These are phyloP conservation scores for Hirschfeldia incana DNA, from an alignment of 345 rosid genomes.

Conservation along the genomic window DNA sequence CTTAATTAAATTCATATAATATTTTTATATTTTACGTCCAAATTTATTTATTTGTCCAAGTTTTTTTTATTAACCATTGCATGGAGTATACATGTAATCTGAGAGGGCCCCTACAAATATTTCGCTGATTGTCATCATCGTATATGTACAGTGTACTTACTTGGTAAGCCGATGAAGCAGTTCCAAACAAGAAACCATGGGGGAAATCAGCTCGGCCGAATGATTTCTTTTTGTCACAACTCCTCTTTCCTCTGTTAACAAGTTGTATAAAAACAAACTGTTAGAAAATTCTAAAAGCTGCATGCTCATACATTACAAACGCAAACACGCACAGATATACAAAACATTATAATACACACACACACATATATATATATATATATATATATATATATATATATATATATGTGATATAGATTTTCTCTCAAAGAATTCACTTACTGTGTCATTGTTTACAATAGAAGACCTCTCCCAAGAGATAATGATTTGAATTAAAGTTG, in stretches of 20 bases:
- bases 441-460: slow-evolving; percentile 17
- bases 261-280: neutral
- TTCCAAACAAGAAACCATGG: slow-evolving; percentile 36
- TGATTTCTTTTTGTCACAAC: slow-evolving; percentile 8
- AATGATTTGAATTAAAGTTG: neutral
- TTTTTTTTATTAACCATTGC: no score
- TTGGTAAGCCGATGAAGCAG: slow-evolving; percentile 41
- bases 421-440: slow-evolving; percentile 6
- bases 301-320: neutral
- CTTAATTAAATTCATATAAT: no score
- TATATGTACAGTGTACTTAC: slow-evolving; percentile 8
- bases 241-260: slow-evolving; percentile 19
- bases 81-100: neutral
- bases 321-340: neutral
- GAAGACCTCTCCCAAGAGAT: neutral
- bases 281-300: neutral
- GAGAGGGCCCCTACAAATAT: neutral
- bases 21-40: no score
- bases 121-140: neutral
- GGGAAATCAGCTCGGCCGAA: slow-evolving; percentile 26
- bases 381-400: neutral
- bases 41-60: no score
- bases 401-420: no score
- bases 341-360: neutral
- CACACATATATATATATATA: neutral